phyloP scores from a whole-genome alignment of 768 basidiomycete species.

The Suillus cothurnatus region DNA sequence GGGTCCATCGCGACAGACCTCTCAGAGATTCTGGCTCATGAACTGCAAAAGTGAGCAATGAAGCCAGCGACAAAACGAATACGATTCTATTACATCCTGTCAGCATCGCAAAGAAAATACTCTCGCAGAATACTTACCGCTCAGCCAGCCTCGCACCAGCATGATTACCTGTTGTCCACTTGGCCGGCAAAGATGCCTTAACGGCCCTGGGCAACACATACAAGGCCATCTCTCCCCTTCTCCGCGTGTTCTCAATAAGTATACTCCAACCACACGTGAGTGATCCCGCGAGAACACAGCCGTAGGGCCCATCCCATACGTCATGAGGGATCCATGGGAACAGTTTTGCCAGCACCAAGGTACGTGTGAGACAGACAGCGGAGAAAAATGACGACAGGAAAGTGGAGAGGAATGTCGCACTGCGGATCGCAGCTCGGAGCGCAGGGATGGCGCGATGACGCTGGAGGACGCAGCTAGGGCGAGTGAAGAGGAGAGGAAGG shows the following conservation, averaged over 20 bases:
- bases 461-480: slow-evolving; percentile 53
- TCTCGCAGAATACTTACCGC: slow-evolving; percentile 43
- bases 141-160: slow-evolving; percentile 48
- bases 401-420: slow-evolving; percentile 69
- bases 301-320: slow-evolving; percentile 78
- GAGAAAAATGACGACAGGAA: slow-evolving; percentile 76
- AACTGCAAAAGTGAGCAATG: slow-evolving; percentile 61
- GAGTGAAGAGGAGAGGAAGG: slow-evolving; percentile 62
- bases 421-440: slow-evolving; percentile 56
- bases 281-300: slow-evolving; percentile 66
- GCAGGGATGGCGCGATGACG: slow-evolving; percentile 43
- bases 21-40: slow-evolving; percentile 68
- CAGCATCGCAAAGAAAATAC: slow-evolving; percentile 9
- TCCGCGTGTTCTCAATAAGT: slow-evolving; percentile 70
- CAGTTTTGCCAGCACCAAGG: slow-evolving; percentile 61
- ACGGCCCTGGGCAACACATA: slow-evolving; percentile 78
- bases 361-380: slow-evolving; percentile 68
- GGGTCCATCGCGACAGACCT: slow-evolving; percentile 73
- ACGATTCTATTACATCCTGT: slow-evolving; percentile 43
- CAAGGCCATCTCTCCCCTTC: slow-evolving; percentile 78
- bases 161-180: slow-evolving; percentile 50
- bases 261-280: slow-evolving; percentile 75
- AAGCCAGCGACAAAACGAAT: slow-evolving; percentile 66
- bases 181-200: slow-evolving; percentile 59
- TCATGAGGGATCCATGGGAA: slow-evolving; percentile 73